phyloP scores from a whole-genome alignment of 495 filamentous ascomycete genomes.

The Penicillium pulvis region DNA sequence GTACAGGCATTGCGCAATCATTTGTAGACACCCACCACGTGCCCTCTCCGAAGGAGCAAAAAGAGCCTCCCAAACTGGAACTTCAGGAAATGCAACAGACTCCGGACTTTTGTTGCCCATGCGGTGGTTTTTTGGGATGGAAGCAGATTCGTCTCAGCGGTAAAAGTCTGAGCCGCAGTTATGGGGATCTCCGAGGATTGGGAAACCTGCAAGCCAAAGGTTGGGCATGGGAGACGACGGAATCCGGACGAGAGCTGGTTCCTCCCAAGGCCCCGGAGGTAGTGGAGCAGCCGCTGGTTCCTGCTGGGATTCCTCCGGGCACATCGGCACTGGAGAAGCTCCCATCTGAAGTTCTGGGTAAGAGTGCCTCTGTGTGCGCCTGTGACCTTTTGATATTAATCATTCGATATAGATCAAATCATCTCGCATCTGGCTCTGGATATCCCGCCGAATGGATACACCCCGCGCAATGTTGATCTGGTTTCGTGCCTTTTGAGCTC shows the following conservation, averaged over 20 bases:
- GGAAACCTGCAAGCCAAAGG: slow-evolving; percentile 46
- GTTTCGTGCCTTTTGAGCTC: slow-evolving; percentile 78
- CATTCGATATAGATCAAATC: slow-evolving; percentile 62
- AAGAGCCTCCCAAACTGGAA: slow-evolving; percentile 45
- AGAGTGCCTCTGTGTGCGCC: slow-evolving; percentile 30
- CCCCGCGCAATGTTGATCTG: slow-evolving; percentile 79
- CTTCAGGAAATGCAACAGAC: slow-evolving; percentile 42
- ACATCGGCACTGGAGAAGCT: slow-evolving; percentile 62
- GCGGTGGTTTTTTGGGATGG: slow-evolving; percentile 71
- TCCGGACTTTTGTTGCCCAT: slow-evolving; percentile 68
- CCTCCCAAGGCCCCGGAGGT: slow-evolving; percentile 32
- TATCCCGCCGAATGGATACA: slow-evolving; percentile 74
- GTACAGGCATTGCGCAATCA: slow-evolving; percentile 63
- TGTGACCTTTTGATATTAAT: slow-evolving; percentile 10
- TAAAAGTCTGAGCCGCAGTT: slow-evolving; percentile 70
- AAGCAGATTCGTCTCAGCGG: slow-evolving; percentile 69
- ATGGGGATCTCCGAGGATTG: slow-evolving; percentile 63
- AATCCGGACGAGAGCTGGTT: slow-evolving; percentile 21
- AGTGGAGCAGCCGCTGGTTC: slow-evolving; percentile 28
- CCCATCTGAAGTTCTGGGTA: slow-evolving; percentile 73
- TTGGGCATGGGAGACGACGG: slow-evolving; percentile 58
- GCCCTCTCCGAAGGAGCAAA: slow-evolving; percentile 42
- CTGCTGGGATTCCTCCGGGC: slow-evolving; percentile 29
- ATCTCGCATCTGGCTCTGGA: slow-evolving; percentile 75
- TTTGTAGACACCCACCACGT: slow-evolving; percentile 69